These are phyloP conservation scores for Curvularia sp. DNA, from an alignment of 2,329 filamentous ascomycete species.

Conservation along the genomic window DNA sequence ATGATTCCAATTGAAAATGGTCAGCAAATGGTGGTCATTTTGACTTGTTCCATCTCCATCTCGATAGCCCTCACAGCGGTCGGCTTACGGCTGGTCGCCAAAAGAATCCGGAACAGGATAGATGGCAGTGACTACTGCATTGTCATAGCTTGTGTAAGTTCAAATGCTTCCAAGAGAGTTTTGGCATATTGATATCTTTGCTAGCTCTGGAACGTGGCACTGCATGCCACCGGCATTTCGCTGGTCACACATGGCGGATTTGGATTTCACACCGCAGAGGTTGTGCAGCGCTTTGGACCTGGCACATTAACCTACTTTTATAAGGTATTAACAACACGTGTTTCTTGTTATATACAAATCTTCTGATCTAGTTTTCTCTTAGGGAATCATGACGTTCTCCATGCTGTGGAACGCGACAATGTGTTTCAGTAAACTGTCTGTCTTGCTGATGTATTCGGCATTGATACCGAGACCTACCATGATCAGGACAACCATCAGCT, in stretches of 20 bases:
- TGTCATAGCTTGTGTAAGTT: slow-evolving; percentile 17
- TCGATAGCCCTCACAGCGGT: slow-evolving; percentile 21
- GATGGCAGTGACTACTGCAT: slow-evolving; percentile 31
- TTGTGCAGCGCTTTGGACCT: slow-evolving; percentile 26
- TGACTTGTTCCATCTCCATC: slow-evolving; percentile 19
- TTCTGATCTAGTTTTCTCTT: neutral
- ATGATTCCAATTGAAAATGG: slow-evolving; percentile 24
- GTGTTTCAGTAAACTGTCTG: slow-evolving; percentile 30
- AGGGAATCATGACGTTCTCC: slow-evolving; percentile 30
- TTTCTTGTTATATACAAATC: neutral
- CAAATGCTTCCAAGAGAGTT: too few relatives aligned
- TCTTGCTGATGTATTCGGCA: slow-evolving; percentile 30
- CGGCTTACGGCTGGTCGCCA: slow-evolving; percentile 18
- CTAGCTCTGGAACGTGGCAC: slow-evolving; percentile 27
- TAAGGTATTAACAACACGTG: slow-evolving; percentile 16
- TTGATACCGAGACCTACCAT: slow-evolving; percentile 26
- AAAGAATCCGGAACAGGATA: slow-evolving; percentile 12
- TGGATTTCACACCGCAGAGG: slow-evolving; percentile 27
- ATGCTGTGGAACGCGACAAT: slow-evolving; percentile 33
- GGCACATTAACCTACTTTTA: slow-evolving; percentile 30
- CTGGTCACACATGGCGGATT: slow-evolving; percentile 31
- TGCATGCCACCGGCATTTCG: slow-evolving; percentile 27
- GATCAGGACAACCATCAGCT: slow-evolving; percentile 6
- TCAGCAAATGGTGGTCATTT: slow-evolving; percentile 14
- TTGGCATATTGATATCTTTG: neutral